Base-by-base conservation (phyloP, 2,329 filamentous ascomycete genomes). In the Dothiorella sarmentorum region DNA sequence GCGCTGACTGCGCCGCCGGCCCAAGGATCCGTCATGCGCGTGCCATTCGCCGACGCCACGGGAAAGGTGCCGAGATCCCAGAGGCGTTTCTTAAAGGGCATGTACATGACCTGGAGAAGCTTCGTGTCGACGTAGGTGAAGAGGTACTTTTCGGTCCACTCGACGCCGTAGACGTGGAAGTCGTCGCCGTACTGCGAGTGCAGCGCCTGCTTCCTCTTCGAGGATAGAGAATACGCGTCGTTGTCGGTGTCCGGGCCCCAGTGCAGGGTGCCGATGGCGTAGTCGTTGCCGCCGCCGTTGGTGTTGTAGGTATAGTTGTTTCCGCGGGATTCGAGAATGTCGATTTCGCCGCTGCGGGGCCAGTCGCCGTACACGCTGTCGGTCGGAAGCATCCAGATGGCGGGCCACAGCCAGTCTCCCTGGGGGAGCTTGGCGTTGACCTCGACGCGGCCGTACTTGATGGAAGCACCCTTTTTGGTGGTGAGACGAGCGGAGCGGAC, bases 271-370 rank as follows among this genome's bases (percentile, higher is more conserved):
- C 74, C 73, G 49, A 71, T 75, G 60, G 75, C 70, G 7, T 71
- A 68, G 62, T 82, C 73, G 29, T 75, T 72, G 15, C 79, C 78
- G 35, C 70, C 71, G 20, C 71, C 66, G 35, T 65, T 57, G 63
- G 78, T 77, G 26, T 64, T 64, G 22, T 67, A 66, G 27, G 35
- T 59, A 27, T 59, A 52, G 45, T 69, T 66, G 62, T 83, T 82
- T 44, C 81, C 81, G 27, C 79, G 71, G 29, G 72, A 70, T 67
- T 82, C 79, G 61, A 75, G 73, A 40, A 83, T 79, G 66, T 83
- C 80, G 56, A 83, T 83, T 64, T 83, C 80, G 22, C 80, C 80
- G 60, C 75, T 78, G 24, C 70, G 67, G 7, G 80, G 80, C 80
- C 80, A 83, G 9, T 64, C 63, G 27, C 80, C 80, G 29, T 63